Conservation (phyloP, 1,284 basidiomycete genomes). For the Apiotrichum domesticum region DNA sequence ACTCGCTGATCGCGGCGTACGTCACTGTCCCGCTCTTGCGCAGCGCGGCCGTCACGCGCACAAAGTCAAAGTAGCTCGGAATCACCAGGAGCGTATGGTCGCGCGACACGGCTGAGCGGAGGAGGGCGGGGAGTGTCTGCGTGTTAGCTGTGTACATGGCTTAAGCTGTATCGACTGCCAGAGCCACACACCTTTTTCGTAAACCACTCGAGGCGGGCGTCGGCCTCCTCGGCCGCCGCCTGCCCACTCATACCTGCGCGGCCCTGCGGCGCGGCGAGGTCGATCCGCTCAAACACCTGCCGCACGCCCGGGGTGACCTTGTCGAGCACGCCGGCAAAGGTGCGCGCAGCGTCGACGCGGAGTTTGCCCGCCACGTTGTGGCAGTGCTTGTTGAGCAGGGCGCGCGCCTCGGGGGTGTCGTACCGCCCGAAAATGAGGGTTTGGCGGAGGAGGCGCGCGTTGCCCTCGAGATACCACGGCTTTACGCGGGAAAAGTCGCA, state of each 20-base stretch:
- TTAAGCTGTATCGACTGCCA: too few relatives aligned
- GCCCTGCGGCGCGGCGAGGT: conserved; percentile 42
- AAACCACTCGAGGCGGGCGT: conserved; percentile 80
- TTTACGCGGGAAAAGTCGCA: conserved; percentile 95
- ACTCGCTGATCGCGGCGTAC: conserved; percentile 87
- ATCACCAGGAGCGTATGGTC: conserved; percentile 82
- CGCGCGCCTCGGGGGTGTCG: conserved; percentile 81
- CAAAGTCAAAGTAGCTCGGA: conserved; percentile 95
- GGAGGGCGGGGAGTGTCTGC: conserved; percentile 68
- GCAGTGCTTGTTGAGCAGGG: conserved; percentile 65
- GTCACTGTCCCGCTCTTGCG: conserved; percentile 63
- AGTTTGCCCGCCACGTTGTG: conserved; percentile 82
- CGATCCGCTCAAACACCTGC: conserved; percentile 55
- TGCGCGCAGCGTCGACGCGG: conserved; percentile 53
- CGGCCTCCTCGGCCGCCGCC: conserved; percentile 71
- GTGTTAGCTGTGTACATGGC: not conserved
- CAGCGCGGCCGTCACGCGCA: conserved; percentile 81
- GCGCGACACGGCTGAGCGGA: conserved; percentile 87
- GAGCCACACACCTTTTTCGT: conserved; percentile 61
- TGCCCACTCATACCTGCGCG: conserved; percentile 24
- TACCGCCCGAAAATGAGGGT: conserved; percentile 81
- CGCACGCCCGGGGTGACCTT: conserved; percentile 70
- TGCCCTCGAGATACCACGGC: conserved; percentile 92
- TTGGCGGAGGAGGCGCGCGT: conserved; percentile 77
- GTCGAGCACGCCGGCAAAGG: conserved; percentile 58